phyloP scores from a whole-genome alignment of 192 early-diverging fungal species.

The Dispira simplex region DNA sequence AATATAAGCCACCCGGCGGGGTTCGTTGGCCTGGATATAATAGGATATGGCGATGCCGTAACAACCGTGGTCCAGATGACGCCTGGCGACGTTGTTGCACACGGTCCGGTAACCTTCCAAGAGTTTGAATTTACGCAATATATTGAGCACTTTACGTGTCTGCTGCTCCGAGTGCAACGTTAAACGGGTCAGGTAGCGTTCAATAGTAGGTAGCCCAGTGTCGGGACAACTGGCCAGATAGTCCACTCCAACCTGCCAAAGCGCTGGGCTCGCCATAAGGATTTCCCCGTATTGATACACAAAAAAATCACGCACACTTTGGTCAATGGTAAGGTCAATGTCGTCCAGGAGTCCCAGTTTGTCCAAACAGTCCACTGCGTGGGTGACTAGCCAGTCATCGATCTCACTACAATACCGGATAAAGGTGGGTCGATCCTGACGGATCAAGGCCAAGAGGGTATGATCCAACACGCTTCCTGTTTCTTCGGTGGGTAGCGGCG shows the following conservation, averaged over 20 bases:
- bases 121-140: constrained; percentile 29
- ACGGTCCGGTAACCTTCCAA: constrained; percentile 17
- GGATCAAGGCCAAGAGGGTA: constrained; percentile 21
- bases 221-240: constrained; percentile 24
- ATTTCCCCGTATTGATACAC: constrained; percentile 18
- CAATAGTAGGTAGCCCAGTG: constrained; percentile 14
- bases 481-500: constrained; percentile 17
- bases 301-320: constrained; percentile 18
- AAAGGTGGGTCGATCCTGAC: constrained; percentile 27
- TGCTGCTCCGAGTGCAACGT: constrained; percentile 32
- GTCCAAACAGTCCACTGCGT: constrained; percentile 38
- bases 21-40: constrained; percentile 35
- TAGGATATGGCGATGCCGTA: constrained; percentile 44
- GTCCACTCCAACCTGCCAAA: constrained; percentile 36
- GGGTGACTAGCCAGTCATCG: constrained; percentile 44
- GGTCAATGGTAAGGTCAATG: constrained; percentile 21
- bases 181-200: constrained; percentile 24
- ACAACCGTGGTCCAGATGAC: constrained; percentile 32
- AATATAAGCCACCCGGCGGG: constrained; percentile 26
- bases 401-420: constrained; percentile 25
- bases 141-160: constrained; percentile 32
- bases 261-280: constrained; percentile 19
- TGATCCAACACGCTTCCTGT: constrained; percentile 19
- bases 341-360: constrained; percentile 32
- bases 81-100: constrained; percentile 28